phyloP scores from a whole-genome alignment of 2,329 filamentous ascomycete genomes.

The Microsporum audouinii region DNA sequence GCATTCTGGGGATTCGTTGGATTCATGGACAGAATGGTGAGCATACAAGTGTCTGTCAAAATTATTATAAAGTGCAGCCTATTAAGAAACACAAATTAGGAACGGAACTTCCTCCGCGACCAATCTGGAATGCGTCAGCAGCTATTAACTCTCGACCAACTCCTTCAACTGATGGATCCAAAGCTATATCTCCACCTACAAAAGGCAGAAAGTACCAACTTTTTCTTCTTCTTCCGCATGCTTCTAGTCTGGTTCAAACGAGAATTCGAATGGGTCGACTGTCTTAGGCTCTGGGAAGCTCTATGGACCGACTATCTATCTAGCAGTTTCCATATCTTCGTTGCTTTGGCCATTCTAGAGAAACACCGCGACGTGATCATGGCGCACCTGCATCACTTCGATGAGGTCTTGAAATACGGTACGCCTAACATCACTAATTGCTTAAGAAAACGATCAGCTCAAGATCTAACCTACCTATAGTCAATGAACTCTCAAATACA shows the following conservation, averaged over 20 bases:
- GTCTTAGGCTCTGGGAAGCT: constrained; percentile 79
- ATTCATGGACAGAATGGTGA: constrained; percentile 90
- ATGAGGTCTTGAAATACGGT: constrained; percentile 95
- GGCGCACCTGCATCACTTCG: constrained; percentile 84
- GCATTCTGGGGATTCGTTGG: constrained; percentile 94
- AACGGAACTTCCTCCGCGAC: constrained; percentile 88
- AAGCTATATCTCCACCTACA: constrained; percentile 85
- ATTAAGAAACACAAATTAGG: constrained; percentile 33
- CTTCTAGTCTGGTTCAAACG: constrained; percentile 97
- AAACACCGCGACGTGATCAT: constrained; percentile 96
- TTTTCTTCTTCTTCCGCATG: constrained; percentile 99
- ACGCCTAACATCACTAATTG: constrained; percentile 25
- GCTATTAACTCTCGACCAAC: constrained; percentile 78
- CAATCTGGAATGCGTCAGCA: constrained; percentile 94
- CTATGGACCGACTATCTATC: constrained; percentile 89
- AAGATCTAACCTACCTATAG: constrained; percentile 36
- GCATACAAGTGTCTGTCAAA: constrained; percentile 5
- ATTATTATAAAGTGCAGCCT: not conserved
- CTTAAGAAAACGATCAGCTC: not conserved
- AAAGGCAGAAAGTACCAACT: constrained; percentile 88
- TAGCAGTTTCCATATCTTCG: constrained; percentile 86
- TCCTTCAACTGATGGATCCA: constrained; percentile 94
- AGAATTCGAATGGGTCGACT: constrained; percentile 82
- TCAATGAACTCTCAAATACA: constrained; percentile 87
- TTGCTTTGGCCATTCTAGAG: constrained; percentile 86